phyloP scores from a whole-genome alignment of 2,329 filamentous ascomycete genomes.

The Diaporthe citriasiana region DNA sequence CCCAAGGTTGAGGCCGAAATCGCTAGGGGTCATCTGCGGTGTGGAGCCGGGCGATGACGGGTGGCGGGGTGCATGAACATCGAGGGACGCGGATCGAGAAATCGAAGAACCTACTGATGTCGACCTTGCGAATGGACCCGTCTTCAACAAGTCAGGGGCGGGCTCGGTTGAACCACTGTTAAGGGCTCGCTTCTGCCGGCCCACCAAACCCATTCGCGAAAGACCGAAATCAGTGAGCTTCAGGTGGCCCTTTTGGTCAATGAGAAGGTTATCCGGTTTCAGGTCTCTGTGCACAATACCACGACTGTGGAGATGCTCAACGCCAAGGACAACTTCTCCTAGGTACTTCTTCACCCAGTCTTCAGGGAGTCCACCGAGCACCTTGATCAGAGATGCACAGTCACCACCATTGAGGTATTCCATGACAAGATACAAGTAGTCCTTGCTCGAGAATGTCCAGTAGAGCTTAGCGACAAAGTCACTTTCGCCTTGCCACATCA shows the following conservation, averaged over 20 bases:
- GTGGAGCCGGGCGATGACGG: slow-evolving; percentile 90
- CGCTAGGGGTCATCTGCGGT: slow-evolving; percentile 87
- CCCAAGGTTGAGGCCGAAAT: slow-evolving; percentile 72
- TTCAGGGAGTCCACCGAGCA: slow-evolving; percentile 90
- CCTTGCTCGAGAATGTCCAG: slow-evolving; percentile 99
- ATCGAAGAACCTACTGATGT: slow-evolving; percentile 86
- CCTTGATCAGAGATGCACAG: slow-evolving; percentile 95
- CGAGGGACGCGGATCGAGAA: slow-evolving; percentile 87
- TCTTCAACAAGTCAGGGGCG: slow-evolving; percentile 92
- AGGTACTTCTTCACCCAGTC: slow-evolving; percentile 99
- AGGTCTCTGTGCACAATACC: slow-evolving; percentile 97
- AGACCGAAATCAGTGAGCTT: slow-evolving; percentile 98
- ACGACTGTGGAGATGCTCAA: slow-evolving; percentile 93
- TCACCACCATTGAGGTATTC: slow-evolving; percentile 98
- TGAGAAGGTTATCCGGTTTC: slow-evolving; percentile 96
- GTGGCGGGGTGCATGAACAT: slow-evolving; percentile 76
- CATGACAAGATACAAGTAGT: slow-evolving; percentile 99
- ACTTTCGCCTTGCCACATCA: slow-evolving; percentile 99
- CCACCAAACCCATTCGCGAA: slow-evolving; percentile 96
- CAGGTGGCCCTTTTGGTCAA: slow-evolving; percentile 95
- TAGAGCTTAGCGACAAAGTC: slow-evolving; percentile 99
- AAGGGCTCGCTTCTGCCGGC: slow-evolving; percentile 93
- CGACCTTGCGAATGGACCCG: slow-evolving; percentile 89
- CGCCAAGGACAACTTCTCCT: slow-evolving; percentile 95
- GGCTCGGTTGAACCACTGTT: slow-evolving; percentile 82